A percentile compares a stretch with the other conserved stretches of the same genome.
Evolutionary conservation across 257 asterid species (phyloP).

Genomic region (Solanum sparsipilum): DNA sequence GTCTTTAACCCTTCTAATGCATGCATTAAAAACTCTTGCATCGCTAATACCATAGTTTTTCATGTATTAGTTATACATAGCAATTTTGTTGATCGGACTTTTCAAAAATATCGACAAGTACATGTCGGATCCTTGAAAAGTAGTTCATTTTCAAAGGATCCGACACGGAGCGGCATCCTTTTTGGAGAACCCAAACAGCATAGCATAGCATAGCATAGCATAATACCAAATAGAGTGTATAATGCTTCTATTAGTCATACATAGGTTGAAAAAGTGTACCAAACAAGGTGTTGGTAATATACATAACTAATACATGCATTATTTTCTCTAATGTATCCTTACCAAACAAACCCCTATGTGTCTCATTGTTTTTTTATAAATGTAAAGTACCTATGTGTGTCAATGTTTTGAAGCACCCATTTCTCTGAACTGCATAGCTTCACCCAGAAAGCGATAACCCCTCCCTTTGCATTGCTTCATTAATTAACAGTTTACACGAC

Average conservation of each 20-base stretch:
- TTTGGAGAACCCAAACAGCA: neutral
- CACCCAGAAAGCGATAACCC: neutral
- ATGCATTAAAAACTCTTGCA: neutral
- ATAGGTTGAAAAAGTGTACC: neutral
- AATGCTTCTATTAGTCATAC: neutral
- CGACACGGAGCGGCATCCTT: neutral
- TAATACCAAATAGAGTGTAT: neutral
- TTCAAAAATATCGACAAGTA: neutral
- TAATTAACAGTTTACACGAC: neutral
- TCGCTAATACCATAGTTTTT: neutral
- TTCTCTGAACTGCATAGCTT: neutral
- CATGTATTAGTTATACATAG: neutral
- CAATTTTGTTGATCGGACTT: neutral
- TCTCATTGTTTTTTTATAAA: too few species aligned
- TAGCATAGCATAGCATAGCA: neutral
- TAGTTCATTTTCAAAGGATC: neutral
- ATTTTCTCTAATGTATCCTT: neutral
- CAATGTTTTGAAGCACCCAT: neutral
- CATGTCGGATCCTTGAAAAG: neutral
- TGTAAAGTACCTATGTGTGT: neutral
- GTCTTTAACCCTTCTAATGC: neutral
- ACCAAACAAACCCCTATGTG: neutral
- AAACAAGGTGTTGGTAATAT: too few species aligned
- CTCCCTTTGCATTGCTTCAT: neutral
- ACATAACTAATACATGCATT: neutral